phyloP scores from a whole-genome alignment of 768 basidiomycete species.

The Tylopilus subfusipes region DNA sequence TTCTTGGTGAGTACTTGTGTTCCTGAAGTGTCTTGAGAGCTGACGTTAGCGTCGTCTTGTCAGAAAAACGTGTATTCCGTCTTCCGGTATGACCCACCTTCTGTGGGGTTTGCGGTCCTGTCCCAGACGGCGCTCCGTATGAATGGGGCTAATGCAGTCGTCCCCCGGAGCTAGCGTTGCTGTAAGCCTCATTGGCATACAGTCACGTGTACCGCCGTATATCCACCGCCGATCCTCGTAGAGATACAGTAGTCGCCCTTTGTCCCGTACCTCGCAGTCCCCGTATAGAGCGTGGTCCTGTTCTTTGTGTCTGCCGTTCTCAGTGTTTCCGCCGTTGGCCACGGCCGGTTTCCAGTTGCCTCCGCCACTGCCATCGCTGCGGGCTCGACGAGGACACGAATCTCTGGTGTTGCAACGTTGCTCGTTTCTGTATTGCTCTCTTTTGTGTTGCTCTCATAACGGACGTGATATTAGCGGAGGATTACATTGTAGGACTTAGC shows the following conservation, averaged over 20 bases:
- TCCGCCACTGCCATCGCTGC: constrained; percentile 17
- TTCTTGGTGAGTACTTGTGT: constrained; percentile 48
- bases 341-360: too few relatives aligned
- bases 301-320: too few relatives aligned
- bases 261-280: too few relatives aligned
- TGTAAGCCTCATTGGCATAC: too few relatives aligned
- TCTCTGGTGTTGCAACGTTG: neutral
- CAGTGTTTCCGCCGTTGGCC: too few relatives aligned
- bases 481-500: too few relatives aligned
- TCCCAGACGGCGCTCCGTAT: constrained; percentile 28
- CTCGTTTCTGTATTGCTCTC: constrained; percentile 11
- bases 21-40: neutral
- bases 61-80: constrained; percentile 58
- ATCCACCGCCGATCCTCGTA: too few relatives aligned
- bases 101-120: constrained; percentile 49
- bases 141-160: constrained; percentile 21
- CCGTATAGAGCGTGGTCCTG: too few relatives aligned
- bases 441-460: constrained; percentile 3
- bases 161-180: constrained; percentile 24
- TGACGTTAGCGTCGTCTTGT: neutral
- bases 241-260: too few relatives aligned
- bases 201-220: too few relatives aligned
- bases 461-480: too few relatives aligned
- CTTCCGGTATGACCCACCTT: constrained; percentile 44
- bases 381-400: constrained; percentile 1